Conservation (phyloP, 2,329 filamentous ascomycete genomes). For the Helminthosporium solani region DNA sequence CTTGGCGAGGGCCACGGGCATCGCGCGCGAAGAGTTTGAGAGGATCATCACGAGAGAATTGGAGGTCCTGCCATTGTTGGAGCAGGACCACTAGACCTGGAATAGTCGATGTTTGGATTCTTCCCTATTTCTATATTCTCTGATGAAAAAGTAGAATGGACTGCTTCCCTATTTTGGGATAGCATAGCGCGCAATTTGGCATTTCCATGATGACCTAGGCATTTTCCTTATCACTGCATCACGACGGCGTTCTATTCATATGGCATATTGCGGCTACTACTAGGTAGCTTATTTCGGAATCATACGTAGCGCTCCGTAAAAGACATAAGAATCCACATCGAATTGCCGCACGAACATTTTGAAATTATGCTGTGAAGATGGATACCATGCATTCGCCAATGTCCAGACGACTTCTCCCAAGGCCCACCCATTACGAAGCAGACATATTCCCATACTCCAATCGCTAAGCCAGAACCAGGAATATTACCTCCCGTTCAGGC, state of each 20-base stretch:
- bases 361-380: too few relatives aligned
- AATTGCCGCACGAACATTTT: too few relatives aligned
- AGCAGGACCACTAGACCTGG: constrained; percentile 51
- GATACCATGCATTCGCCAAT: too few relatives aligned
- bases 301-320: too few relatives aligned
- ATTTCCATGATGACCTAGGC: background rate
- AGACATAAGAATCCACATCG: too few relatives aligned
- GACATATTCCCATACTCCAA: too few relatives aligned
- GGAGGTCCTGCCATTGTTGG: constrained; percentile 68
- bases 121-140: too few relatives aligned
- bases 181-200: constrained; percentile 1
- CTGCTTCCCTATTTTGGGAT: background rate
- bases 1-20: constrained; percentile 68
- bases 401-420: too few relatives aligned
- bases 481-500: too few relatives aligned
- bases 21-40: constrained; percentile 74
- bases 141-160: background rate
- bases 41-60: constrained; percentile 69
- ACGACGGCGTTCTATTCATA: background rate
- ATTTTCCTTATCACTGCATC: background rate
- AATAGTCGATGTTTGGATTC: background rate
- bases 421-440: too few relatives aligned
- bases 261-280: background rate
- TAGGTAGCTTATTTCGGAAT: background rate
- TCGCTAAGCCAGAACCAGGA: too few relatives aligned